Evolutionary conservation across 495 filamentous ascomycete genomes (phyloP), one percentile per base, ranked within the genome.

Genomic region (Penicillium robsamsonii): DNA sequence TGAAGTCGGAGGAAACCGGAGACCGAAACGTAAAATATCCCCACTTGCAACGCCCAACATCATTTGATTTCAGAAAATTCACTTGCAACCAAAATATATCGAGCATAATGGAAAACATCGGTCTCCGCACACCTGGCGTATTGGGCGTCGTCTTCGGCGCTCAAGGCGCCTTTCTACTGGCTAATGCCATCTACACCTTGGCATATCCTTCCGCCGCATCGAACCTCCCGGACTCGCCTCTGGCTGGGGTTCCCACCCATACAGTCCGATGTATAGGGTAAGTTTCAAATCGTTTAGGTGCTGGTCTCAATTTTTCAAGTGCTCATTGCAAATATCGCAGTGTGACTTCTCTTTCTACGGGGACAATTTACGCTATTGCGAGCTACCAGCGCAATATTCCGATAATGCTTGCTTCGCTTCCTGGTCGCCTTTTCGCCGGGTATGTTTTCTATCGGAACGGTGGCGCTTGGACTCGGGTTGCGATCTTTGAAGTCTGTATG

Each of bases 161-260:
- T 22, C 53, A 65, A 42, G 58, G 58, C 24, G 48, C 47, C 20
- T 59, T 65, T 35, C 53, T 65, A 7, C 48, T 65, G 10, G 62
- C 51, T 27, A 65, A 65, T 35, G 55, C 55, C 4, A 47, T 59
- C 44, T 65, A 59, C 56, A 61, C 41, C 29, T 59, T 59, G 25
- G 8, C 49, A 27, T 27, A 27, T 5, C 25, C 25, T 27, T 27
- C 25, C 25, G 25, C 25, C 25, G 6, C 25, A 27, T 27, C 25
- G 25, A 27, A 27, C 4, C 25, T 27, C 25, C 25, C 25, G 25
- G 25, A 7, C 4, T 61, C 54, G 15, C 57, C 61, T 13, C 22
- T 60, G 8, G 56, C 15, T 13, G 53, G 57, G 18, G 55, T 53
- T 10, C 61, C 57, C 1, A 10, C 57, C 2, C 49, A 55, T 18